Percentiles rank a stretch among this genome's conserved stretches.
Evolutionary conservation across 805 yeast species (phyloP).

Genomic region (Wickerhamiella kurtzmanii): DNA sequence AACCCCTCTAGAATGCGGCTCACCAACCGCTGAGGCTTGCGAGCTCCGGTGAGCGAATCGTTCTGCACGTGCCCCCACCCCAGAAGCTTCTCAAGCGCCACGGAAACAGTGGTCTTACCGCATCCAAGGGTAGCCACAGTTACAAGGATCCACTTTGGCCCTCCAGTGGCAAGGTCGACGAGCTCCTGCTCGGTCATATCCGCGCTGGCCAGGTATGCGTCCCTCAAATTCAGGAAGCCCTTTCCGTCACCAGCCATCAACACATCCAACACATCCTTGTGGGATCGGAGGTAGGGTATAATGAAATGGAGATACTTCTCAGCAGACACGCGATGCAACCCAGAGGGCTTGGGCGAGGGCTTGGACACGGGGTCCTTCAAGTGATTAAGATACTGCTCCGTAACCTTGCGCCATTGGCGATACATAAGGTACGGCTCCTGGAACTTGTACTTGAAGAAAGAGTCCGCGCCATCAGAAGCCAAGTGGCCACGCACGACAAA

Average conservation of each 20-base stretch:
- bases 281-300: constrained; percentile 36
- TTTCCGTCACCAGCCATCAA: constrained; percentile 37
- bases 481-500: constrained; percentile 55
- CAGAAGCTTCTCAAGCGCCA: constrained; percentile 42
- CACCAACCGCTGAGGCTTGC: constrained; percentile 22
- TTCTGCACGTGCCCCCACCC: constrained; percentile 70
- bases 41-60: constrained; percentile 41
- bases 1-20: constrained; percentile 23
- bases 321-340: constrained; percentile 46
- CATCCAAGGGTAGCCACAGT: constrained; percentile 90
- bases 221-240: constrained; percentile 65
- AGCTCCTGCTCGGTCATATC: constrained; percentile 51
- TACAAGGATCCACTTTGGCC: constrained; percentile 44
- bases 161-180: constrained; percentile 29
- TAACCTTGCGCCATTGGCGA: constrained; percentile 65
- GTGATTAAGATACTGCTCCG: constrained; percentile 33
- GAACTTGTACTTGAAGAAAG: constrained; percentile 84
- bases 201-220: constrained; percentile 41
- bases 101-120: constrained; percentile 78
- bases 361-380: constrained; percentile 19
- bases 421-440: constrained; percentile 90
- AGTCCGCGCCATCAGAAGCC: constrained; percentile 29
- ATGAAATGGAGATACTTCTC: constrained; percentile 58
- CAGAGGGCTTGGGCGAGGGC: constrained; percentile 18
- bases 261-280: constrained; percentile 34